Evolutionary conservation across 2,329 filamentous ascomycete genomes (phyloP).

Genomic region (Apiospora phragmitis): DNA sequence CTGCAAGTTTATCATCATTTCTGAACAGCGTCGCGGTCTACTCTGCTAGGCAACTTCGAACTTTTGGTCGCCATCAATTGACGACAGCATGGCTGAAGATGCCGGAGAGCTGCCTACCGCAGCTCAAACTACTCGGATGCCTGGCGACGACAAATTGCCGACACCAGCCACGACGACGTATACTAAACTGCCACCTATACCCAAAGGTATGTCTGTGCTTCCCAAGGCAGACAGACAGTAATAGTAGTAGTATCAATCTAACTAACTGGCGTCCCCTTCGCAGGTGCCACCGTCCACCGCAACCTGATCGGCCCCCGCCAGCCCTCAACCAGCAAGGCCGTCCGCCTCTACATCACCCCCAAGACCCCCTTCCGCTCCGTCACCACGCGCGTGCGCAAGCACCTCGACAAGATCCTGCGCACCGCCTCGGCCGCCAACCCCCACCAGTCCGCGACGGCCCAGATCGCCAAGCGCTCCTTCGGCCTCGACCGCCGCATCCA

Average conservation of each 20-base stretch:
- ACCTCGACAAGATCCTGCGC: constrained; percentile 55
- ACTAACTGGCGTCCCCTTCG: constrained; percentile 16
- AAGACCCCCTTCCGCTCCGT: constrained; percentile 68
- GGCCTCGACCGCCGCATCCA: constrained; percentile 48
- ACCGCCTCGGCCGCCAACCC: constrained; percentile 30
- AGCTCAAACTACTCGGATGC: constrained; percentile 19
- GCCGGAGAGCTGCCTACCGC: constrained; percentile 11
- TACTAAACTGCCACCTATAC: constrained; percentile 30
- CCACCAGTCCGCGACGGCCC: constrained; percentile 29
- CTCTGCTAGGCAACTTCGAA: background rate
- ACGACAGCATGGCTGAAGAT: background rate
- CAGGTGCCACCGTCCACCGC: constrained; percentile 51
- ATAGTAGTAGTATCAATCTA: background rate
- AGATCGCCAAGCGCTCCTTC: constrained; percentile 46
- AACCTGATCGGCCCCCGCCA: constrained; percentile 46
- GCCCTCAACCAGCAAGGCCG: constrained; percentile 36
- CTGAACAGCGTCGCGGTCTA: background rate
- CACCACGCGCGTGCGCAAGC: constrained; percentile 64
- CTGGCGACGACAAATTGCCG: constrained; percentile 14
- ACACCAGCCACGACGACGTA: background rate
- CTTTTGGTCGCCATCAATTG: background rate
- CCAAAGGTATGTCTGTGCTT: constrained; percentile 24
- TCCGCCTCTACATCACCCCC: constrained; percentile 64
- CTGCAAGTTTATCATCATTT: background rate
- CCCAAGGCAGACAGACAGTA: background rate